phyloP scores from a whole-genome alignment of 176 grass and related monocot genomes.

The Carex kokanica region DNA sequence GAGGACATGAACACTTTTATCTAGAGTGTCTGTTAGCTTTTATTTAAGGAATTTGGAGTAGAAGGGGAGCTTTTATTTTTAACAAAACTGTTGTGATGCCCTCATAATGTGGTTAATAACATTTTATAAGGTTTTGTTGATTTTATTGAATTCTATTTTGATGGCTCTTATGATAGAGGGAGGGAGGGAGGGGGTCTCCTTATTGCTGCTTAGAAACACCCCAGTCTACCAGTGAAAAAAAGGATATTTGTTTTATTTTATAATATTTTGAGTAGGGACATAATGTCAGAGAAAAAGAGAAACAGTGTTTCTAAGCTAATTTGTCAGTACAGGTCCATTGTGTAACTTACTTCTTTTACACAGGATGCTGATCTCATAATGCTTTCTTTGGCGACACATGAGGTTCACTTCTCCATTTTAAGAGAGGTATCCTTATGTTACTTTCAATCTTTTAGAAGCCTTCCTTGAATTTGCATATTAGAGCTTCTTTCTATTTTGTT shows the following conservation, averaged over 20 bases:
- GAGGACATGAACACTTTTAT: neutral
- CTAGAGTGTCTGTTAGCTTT: neutral
- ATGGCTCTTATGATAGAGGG: neutral
- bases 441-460: slow-evolving; percentile 14
- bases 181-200: neutral
- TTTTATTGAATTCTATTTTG: neutral
- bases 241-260: neutral
- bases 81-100: neutral
- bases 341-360: slow-evolving; percentile 2
- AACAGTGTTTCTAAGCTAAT: neutral
- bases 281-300: neutral
- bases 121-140: neutral
- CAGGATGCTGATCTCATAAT: slow-evolving; percentile 99
- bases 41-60: neutral
- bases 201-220: neutral
- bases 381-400: slow-evolving; percentile 93
- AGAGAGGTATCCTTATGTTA: slow-evolving; percentile 64
- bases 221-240: neutral
- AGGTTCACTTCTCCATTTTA: slow-evolving; percentile 98
- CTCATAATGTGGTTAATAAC: neutral
- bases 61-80: neutral
- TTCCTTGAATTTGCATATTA: slow-evolving; percentile 2
- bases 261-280: neutral
- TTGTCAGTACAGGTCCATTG: neutral
- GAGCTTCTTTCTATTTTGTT: slow-evolving; percentile 38